Evolutionary conservation across 2,329 filamentous ascomycete genomes (phyloP).

Genomic region (Sarocladium kiliense): DNA sequence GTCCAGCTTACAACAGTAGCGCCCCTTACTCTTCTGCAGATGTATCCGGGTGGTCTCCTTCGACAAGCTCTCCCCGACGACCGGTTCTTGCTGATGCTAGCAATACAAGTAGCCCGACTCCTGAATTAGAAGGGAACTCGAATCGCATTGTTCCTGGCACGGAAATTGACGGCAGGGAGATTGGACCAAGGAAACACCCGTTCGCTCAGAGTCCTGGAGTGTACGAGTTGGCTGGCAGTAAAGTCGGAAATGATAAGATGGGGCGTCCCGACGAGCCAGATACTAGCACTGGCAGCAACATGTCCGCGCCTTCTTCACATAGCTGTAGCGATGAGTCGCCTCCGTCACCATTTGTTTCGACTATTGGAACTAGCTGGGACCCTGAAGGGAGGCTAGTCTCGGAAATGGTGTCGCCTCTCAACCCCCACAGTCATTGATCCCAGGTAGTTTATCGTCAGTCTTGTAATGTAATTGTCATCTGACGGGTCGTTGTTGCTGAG

Average conservation of each 20-base stretch:
- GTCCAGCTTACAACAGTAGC: background rate
- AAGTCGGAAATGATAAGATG: background rate
- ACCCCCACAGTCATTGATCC: background rate
- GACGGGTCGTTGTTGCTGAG: no score
- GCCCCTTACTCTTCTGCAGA: background rate
- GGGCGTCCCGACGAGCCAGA: background rate
- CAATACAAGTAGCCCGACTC: background rate
- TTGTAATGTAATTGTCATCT: no score
- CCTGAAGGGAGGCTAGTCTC: background rate
- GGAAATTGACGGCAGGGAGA: background rate
- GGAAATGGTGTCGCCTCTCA: background rate
- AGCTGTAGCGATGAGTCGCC: background rate
- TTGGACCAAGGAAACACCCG: background rate
- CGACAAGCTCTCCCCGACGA: background rate
- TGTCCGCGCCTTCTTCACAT: background rate
- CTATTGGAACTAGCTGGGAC: background rate
- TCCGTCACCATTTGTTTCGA: background rate
- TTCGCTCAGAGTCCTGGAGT: background rate
- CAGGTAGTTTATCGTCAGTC: no score
- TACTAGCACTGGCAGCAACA: background rate
- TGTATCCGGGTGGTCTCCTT: constrained; percentile 1
- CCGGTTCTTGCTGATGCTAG: background rate
- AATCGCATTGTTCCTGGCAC: background rate
- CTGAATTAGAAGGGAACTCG: background rate
- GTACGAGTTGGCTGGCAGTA: constrained; percentile 1